Base-by-base conservation (phyloP, 1,284 basidiomycete genomes). In the Ustilago nuda region DNA sequence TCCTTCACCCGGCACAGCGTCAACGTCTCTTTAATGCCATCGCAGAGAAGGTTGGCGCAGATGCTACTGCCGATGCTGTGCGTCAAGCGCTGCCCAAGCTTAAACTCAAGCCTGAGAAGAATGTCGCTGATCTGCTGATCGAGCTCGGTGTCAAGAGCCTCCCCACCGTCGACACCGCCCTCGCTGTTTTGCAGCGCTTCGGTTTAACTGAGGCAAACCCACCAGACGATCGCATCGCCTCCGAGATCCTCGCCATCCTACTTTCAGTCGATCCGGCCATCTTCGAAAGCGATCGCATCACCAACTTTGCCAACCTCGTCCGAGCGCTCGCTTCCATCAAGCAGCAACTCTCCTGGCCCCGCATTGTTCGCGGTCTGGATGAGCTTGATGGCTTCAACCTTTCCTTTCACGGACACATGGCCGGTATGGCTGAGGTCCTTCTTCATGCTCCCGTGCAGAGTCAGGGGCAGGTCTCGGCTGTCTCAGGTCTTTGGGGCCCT, bases 341-440 rank as follows among this genome's bases (percentile, higher is more conserved):
- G 35, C 65, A 56, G 41, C 66, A 63, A 50, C 64, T 80, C 70
- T 71, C 73, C 74, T 71, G 86, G 87, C 45, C 84, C 79, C 79
- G 84, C 8, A 80, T 87, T 30, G 72, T 88, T 17, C 81, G 87
- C 43, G 79, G 81, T 43, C 81, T 88, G 35, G 86, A 88, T 62
- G 82, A 86, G 51, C 77, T 87, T 19, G 87, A 88, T 30, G 79
- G 81, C 8, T 86, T 87, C 33, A 62, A 82, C 35, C 84, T 87
- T 5, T 86, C 87, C 27, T 83, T 87, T 59, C 84, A 85, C 27
- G 86, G 86, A 32, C 82, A 58, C 53, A 71, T 79, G 65, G 69
- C 67, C 15, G 72, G 68, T 33, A 68, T 83, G 46, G 80, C 77
- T 54, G 70, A 72, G 11, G 48, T 88, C 12, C 82, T 88, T 19